These are phyloP conservation scores for Asterochloris erici DNA, from an alignment of 139 green algal species.

Conservation along the genomic window DNA sequence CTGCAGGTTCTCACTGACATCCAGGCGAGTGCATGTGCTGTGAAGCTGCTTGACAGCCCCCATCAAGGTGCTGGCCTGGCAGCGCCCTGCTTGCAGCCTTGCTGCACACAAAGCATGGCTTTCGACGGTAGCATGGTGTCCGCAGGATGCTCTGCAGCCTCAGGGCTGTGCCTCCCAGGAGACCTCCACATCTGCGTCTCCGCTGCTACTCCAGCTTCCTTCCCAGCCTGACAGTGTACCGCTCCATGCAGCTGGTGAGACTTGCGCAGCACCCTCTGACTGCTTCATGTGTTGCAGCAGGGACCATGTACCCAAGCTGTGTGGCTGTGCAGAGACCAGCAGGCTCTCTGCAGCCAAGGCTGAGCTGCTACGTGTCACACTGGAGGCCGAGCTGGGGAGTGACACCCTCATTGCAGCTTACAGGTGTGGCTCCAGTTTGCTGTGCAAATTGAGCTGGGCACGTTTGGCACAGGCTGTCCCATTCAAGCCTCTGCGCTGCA, in stretches of 20 bases:
- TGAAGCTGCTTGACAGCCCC: no score
- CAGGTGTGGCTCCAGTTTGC: not conserved
- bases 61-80: no score
- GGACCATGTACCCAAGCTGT: not conserved
- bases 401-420: conserved; percentile 1
- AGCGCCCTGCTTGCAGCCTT: no score
- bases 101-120: no score
- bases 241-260: not conserved
- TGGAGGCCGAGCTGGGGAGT: conserved; percentile 3
- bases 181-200: not conserved
- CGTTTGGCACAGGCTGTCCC: not conserved
- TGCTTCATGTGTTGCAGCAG: not conserved
- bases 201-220: not conserved
- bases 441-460: not conserved
- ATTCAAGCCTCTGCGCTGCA: not conserved
- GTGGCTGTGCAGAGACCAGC: not conserved
- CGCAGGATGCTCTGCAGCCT: not conserved
- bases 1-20: no score
- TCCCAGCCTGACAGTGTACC: not conserved
- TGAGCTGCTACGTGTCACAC: conserved; percentile 6
- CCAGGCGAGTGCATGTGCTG: no score
- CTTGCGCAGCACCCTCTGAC: not conserved
- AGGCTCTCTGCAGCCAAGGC: not conserved
- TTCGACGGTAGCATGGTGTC: no score
- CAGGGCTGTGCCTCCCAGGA: not conserved